Evolutionary conservation across 2,329 filamentous ascomycete genomes (phyloP), one percentile per base, ranked within the genome.

Genomic region (Alternaria consortialis): DNA sequence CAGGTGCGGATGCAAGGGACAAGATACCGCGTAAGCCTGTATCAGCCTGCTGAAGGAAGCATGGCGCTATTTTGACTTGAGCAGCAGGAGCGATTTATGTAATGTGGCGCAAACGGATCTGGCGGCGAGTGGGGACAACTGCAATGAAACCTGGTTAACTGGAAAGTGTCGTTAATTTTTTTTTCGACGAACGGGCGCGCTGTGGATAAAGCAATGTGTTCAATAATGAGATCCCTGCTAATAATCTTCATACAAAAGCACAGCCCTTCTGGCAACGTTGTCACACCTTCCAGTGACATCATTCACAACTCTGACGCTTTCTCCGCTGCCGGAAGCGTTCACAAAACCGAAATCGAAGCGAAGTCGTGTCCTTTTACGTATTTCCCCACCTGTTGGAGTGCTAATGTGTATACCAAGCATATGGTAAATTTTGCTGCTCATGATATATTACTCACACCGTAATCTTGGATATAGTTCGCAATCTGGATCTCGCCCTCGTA

Each of bases 181-280:
- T 52, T 52, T 27, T 52, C 25, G 11, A 52, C 15, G 25, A 29
- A 36, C n/a, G n/a, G 34, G 50, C 34, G n/a, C 50, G 34, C 27
- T 15, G 50, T 40, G 20, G 46, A 50, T 17, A 50, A 50, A 50
- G 46, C 31, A 56, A 55, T 17, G 13, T 55, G 51, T 47, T 56
- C 43, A n/a, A 50, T 61, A 58, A n/a, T 32, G 8, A 42, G 7
- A 53, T 42, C 48, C 56, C 48, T 53, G 56, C 34, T 32, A 31
- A 58, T 53, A 47, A 47, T 47, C 15, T 31, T 20, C 23, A 34
- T 11, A 7, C 15, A n/a, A 39, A 31, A 50, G 46, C 32, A 50
- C 46, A 50, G 9, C 20, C 32, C 23, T 23, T 36, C 32, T 36
- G 34, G 37, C 8, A 15, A 50, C 46, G 11, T 50, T 23, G 20